Evolutionary conservation across 1,139 yeast genomes (phyloP).

Genomic region (Geotrichum fermentans): DNA sequence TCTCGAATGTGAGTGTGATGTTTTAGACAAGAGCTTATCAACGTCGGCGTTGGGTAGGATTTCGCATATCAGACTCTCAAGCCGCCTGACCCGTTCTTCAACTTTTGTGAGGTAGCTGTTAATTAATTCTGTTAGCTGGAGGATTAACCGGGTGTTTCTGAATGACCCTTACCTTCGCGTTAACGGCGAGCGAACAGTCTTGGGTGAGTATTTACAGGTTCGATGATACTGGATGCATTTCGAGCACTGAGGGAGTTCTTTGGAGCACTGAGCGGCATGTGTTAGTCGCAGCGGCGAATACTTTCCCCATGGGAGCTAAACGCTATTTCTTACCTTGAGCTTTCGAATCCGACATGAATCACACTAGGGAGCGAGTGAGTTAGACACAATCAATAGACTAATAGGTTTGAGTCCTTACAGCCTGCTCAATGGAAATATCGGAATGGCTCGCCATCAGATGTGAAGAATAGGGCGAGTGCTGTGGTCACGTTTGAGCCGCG

Average conservation of each 20-base stretch:
- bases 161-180: constrained; percentile 74
- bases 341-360: constrained; percentile 49
- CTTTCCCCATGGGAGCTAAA: no score
- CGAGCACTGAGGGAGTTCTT: constrained; percentile 66
- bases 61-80: constrained; percentile 51
- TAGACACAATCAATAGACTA: neutral
- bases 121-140: no score
- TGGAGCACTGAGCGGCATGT: constrained; percentile 44
- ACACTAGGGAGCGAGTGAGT: constrained; percentile 34
- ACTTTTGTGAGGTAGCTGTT: constrained; percentile 54
- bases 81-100: constrained; percentile 54
- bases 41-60: constrained; percentile 44
- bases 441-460: constrained; percentile 5
- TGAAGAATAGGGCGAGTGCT: no score
- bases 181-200: constrained; percentile 71
- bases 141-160: no score
- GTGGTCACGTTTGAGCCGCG: no score
- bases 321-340: constrained; percentile 35
- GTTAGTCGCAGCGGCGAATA: no score
- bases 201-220: constrained; percentile 74
- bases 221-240: constrained; percentile 70
- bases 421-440: constrained; percentile 16
- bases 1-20: constrained; percentile 15
- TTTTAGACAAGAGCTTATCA: constrained; percentile 36
- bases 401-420: constrained; percentile 10